A percentile compares a stretch with the other conserved stretches of the same genome.
These are phyloP conservation scores for Podila minutissima DNA, from an alignment of 192 early-diverging fungal genomes.

Conservation along the genomic window DNA sequence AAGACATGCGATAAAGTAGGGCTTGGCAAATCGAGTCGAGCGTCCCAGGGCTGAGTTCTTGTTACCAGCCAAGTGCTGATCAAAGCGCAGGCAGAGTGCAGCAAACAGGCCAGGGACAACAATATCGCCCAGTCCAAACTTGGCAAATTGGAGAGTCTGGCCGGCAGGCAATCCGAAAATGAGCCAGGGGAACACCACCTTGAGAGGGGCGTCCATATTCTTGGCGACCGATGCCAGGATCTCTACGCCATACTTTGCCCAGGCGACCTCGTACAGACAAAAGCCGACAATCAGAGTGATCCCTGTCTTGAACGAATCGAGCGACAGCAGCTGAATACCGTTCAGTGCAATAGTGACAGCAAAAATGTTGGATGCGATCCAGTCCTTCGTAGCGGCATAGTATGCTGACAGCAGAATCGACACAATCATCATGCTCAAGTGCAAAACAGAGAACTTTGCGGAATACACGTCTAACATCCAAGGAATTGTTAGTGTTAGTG, in stretches of 20 bases:
- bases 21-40: slow-evolving; percentile 75
- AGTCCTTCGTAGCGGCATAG: slow-evolving; percentile 88
- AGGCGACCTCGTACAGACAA: slow-evolving; percentile 93
- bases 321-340: slow-evolving; percentile 82
- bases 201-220: slow-evolving; percentile 94
- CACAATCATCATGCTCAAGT: slow-evolving; percentile 67
- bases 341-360: slow-evolving; percentile 85
- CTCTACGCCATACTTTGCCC: slow-evolving; percentile 89
- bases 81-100: slow-evolving; percentile 89
- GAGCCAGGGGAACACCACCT: slow-evolving; percentile 86
- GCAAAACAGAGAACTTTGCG: slow-evolving; percentile 69
- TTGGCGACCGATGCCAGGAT: slow-evolving; percentile 94
- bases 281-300: slow-evolving; percentile 86
- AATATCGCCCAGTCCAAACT: slow-evolving; percentile 96
- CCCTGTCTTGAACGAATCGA: slow-evolving; percentile 95
- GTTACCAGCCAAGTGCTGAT: slow-evolving; percentile 77
- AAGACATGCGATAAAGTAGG: slow-evolving; percentile 86
- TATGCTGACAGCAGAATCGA: slow-evolving; percentile 69
- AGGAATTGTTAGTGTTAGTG: too few relatives aligned
- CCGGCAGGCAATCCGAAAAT: slow-evolving; percentile 60
- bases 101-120: slow-evolving; percentile 95
- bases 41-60: slow-evolving; percentile 59
- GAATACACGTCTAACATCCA: slow-evolving; percentile 54
- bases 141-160: slow-evolving; percentile 69
- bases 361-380: slow-evolving; percentile 89